Percentiles rank a stretch among this genome's conserved stretches.
Evolutionary conservation across 176 grass and related monocot species (phyloP).

Genomic region (Aegilops speltoides): DNA sequence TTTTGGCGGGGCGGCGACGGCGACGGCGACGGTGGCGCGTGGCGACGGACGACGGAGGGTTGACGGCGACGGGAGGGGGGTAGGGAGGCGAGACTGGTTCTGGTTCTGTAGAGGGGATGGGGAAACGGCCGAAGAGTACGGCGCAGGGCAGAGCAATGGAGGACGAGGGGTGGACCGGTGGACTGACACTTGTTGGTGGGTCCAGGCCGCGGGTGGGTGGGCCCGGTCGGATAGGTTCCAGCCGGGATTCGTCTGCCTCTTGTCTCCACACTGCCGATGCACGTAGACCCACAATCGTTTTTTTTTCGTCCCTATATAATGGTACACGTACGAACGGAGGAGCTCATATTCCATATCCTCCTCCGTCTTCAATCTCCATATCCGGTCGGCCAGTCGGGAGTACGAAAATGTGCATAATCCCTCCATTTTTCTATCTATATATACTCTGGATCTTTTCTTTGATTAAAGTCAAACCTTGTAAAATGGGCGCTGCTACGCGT

Average conservation of each 20-base stretch:
- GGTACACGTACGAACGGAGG: no score
- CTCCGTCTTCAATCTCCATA: no score
- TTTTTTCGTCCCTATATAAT: no score
- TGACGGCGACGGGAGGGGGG: constrained; percentile 13
- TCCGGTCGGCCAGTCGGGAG: no score
- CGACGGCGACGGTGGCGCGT: constrained; percentile 10
- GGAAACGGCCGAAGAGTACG: not conserved
- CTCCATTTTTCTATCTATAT: no score
- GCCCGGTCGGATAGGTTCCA: not conserved
- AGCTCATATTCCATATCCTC: no score
- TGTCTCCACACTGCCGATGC: not conserved
- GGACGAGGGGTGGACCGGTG: not conserved
- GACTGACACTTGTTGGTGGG: constrained; percentile 37
- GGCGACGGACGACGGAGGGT: not conserved
- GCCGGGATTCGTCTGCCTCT: not conserved
- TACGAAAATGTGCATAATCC: no score
- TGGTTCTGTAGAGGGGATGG: not conserved
- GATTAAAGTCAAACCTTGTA: no score
- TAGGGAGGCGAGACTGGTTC: not conserved
- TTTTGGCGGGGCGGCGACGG: not conserved
- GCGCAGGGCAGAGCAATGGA: not conserved
- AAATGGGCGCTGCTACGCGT: no score
- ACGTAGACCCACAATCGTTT: not conserved
- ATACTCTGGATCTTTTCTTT: no score
- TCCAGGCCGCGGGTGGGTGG: not conserved